Evolutionary conservation across 495 filamentous ascomycete genomes (phyloP).

Genomic region (Pseudotulostoma volvatum): DNA sequence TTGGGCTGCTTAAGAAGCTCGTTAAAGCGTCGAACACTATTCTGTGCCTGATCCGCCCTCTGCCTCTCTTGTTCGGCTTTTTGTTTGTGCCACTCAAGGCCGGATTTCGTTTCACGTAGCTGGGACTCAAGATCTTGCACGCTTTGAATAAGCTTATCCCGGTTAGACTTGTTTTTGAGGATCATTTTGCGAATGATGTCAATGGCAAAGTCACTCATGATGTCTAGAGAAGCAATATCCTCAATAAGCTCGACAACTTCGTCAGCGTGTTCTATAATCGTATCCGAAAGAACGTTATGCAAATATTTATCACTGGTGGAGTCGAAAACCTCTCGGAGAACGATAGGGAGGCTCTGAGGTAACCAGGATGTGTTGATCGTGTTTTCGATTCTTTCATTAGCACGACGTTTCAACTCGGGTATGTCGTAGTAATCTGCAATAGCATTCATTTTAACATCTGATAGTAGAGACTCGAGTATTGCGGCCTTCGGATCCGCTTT

Average conservation of each 20-base stretch:
- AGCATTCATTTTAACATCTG: background rate
- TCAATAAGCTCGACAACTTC: background rate
- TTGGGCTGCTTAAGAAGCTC: background rate
- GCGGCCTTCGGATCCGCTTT: background rate
- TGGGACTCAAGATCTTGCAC: background rate
- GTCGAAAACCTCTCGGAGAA: background rate
- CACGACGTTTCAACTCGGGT: background rate
- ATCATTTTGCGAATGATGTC: background rate
- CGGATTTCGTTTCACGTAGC: background rate
- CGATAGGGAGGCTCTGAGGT: background rate
- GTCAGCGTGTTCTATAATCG: background rate
- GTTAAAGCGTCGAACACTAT: background rate
- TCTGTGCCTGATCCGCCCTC: background rate
- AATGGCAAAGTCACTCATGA: background rate
- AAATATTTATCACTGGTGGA: background rate
- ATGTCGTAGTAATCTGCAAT: slow-evolving; percentile 3
- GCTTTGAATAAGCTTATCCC: background rate
- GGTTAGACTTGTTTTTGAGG: background rate
- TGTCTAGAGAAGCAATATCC: background rate
- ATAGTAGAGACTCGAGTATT: background rate
- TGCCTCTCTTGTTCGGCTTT: background rate
- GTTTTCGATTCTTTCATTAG: background rate
- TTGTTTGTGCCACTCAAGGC: background rate
- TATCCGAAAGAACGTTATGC: background rate
- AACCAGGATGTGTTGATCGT: background rate